Evolutionary conservation across 192 early-diverging fungal genomes (phyloP), one percentile per base, ranked within the genome.

Genomic region (Powellomyces hirtus): DNA sequence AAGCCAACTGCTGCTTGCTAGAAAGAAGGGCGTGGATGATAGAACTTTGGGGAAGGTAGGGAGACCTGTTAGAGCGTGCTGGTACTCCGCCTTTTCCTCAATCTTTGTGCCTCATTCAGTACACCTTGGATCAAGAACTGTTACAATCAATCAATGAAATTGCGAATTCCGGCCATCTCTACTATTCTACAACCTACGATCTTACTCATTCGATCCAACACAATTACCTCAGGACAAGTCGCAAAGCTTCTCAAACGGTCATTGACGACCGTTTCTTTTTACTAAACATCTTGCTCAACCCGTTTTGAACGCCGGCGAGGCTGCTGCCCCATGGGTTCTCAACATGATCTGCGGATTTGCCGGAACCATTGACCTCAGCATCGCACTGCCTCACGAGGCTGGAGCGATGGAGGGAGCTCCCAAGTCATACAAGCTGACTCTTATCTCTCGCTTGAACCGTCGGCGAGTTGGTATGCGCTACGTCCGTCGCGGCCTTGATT

Each of bases 211-310:
- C 81, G n/a, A 16, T 86, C 13, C 84, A 86, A 52, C 79, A 86
- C 70, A 83, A 81, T 50, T 55, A 70, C 34, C 60, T 81, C 16
- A 29, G 62, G 30, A 14, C 42, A 10, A 24, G 72, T 22, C 37
- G 58, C 18, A 73, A 72, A 29, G 40, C 75, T 6, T 42, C 50
- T 1, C 31, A 56, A 11, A 74, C 78, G 13, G 72, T 80, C 66
- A 58, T 79, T 13, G 84, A 85, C 45, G 80, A 82, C 62, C 74
- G 84, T 8, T 85, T 78, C 72, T 83, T 80, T 83, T 85, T 79
- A 81, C 83, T 56, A 42, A 63, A 30, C 49, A 67, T 31, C 64
- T 85, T 13, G 61, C 73, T 30, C 38, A 70, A 22, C 74, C 75
- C 2, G 31, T 82, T 36, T 26, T 78, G 45, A 45, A 60, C 22